These are phyloP conservation scores for Misopates orontium DNA, from an alignment of 257 asterid species.

Conservation along the genomic window DNA sequence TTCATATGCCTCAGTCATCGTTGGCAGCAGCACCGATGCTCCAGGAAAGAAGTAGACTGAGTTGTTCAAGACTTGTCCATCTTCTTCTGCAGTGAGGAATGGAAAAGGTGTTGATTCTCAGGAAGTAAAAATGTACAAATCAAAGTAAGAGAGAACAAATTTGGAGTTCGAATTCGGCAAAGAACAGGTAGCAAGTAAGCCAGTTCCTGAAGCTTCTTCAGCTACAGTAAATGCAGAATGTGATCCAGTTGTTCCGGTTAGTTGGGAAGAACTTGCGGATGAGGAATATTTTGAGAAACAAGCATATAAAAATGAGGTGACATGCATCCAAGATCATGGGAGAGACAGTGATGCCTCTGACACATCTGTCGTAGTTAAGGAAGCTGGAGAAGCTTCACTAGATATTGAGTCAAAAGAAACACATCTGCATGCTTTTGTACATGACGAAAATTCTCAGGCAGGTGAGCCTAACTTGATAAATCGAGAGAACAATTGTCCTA, in stretches of 20 bases:
- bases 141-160: constrained; percentile 22
- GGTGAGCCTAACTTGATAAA: constrained; percentile 17
- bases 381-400: constrained; percentile 19
- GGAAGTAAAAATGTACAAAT: too few relatives aligned
- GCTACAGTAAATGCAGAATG: constrained; percentile 15
- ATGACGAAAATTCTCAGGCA: not conserved
- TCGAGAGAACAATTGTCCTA: not conserved
- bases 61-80: not conserved
- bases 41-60: constrained; percentile 40
- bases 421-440: not conserved
- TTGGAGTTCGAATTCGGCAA: not conserved
- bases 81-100: not conserved
- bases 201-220: constrained; percentile 25
- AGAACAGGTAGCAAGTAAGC: constrained; percentile 1
- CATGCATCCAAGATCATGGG: constrained; percentile 27
- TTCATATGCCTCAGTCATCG: constrained; percentile 21
- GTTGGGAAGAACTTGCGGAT: constrained; percentile 30
- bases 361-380: constrained; percentile 19
- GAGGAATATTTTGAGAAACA: constrained; percentile 24
- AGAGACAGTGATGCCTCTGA: constrained; percentile 16
- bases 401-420: constrained; percentile 15
- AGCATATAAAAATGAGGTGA: constrained; percentile 15
- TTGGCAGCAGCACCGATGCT: constrained; percentile 14
- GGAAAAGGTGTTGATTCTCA: not conserved
- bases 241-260: constrained; percentile 26